Percentiles rank a stretch among this genome's conserved stretches.
Conservation (phyloP, 805 yeast genomes). For the Naumovozyma dairenensis region DNA sequence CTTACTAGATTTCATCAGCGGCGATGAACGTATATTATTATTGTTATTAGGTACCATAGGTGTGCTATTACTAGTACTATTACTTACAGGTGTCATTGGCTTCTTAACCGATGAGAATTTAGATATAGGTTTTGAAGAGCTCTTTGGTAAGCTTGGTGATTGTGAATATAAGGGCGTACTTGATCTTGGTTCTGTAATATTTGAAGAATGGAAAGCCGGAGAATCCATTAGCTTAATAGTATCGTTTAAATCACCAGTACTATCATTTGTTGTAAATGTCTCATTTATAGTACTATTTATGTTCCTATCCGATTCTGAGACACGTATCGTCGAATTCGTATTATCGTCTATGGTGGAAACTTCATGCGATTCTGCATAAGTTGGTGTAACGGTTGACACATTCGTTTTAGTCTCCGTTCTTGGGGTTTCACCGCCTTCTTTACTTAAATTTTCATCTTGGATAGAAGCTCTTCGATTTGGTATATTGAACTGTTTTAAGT, state of each 20-base stretch:
- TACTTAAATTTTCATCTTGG: slow-evolving; percentile 7
- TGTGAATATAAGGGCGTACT: neutral
- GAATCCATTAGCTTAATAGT: no score
- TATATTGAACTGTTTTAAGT: slow-evolving; percentile 2
- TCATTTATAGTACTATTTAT: slow-evolving; percentile 5
- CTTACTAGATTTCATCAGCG: no score
- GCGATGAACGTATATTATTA: no score
- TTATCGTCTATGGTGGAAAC: slow-evolving; percentile 16
- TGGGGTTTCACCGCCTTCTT: slow-evolving; percentile 2
- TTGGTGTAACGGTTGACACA: slow-evolving; percentile 4
- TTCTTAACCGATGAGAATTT: no score
- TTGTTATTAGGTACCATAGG: neutral
- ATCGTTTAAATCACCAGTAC: slow-evolving; percentile 3
- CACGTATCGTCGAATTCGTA: slow-evolving; percentile 20
- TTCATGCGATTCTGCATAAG: slow-evolving; percentile 6
- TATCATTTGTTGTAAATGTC: slow-evolving; percentile 5
- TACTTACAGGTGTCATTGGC: no score
- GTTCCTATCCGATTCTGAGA: slow-evolving; percentile 10
- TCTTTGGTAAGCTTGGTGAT: neutral
- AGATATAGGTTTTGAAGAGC: neutral
- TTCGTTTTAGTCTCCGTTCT: slow-evolving; percentile 2
- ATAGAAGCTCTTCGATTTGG: slow-evolving; percentile 12
- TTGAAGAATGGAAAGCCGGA: neutral
- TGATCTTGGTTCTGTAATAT: neutral
- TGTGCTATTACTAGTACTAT: no score